Conservation (phyloP, 257 asterid genomes). For the Buddleja alternifolia region DNA sequence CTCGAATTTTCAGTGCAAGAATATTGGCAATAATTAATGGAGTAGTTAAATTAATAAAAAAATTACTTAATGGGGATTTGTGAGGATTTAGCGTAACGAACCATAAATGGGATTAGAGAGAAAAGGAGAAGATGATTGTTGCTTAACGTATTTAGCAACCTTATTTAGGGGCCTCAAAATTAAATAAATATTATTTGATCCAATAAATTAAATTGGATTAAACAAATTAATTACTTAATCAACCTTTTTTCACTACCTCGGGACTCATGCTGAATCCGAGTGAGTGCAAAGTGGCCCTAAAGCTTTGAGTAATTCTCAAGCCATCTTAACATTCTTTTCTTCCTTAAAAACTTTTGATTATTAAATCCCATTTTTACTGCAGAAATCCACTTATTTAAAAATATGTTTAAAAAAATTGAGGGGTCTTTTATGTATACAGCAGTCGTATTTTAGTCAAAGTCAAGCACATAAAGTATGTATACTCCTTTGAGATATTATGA, state of each 20-base stretch:
- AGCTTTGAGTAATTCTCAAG: slow-evolving; percentile 51
- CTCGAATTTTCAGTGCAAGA: slow-evolving; percentile 35
- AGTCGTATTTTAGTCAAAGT: slow-evolving; percentile 28
- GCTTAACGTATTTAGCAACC: slow-evolving; percentile 62
- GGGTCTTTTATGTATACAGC: background rate
- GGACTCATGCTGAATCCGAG: slow-evolving; percentile 51
- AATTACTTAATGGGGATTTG: slow-evolving; percentile 58
- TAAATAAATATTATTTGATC: too few species aligned
- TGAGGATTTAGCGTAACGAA: slow-evolving; percentile 84
- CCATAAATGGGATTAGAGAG: slow-evolving; percentile 46
- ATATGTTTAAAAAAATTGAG: background rate
- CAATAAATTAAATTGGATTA: background rate
- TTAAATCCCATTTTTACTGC: background rate
- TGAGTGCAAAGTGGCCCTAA: slow-evolving; percentile 38
- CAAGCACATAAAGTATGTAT: background rate
- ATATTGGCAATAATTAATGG: slow-evolving; percentile 31
- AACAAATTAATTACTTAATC: background rate
- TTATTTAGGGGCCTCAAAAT: slow-evolving; percentile 24
- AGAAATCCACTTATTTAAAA: background rate
- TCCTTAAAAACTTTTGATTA: slow-evolving; percentile 23
- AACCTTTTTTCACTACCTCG: slow-evolving; percentile 28
- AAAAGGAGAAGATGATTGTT: slow-evolving; percentile 41
- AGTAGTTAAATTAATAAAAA: slow-evolving; percentile 34
- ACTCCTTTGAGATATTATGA: too few species aligned
- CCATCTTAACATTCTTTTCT: slow-evolving; percentile 50